Evolutionary conservation across 2,329 filamentous ascomycete genomes (phyloP).

Genomic region (Huntiella abstrusa): DNA sequence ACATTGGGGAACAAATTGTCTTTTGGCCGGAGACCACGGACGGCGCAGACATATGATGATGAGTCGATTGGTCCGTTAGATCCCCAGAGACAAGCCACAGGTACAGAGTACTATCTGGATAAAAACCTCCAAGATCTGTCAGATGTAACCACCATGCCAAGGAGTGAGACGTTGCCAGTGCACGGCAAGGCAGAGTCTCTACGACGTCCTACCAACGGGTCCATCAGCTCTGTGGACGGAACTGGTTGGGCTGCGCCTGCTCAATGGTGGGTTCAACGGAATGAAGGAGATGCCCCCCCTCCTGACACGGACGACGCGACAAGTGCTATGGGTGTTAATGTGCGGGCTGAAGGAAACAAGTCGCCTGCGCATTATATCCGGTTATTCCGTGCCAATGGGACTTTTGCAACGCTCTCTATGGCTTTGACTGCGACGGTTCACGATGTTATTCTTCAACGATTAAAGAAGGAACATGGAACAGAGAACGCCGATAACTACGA

Average conservation of each 20-base stretch:
- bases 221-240: slow-evolving; percentile 13
- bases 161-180: slow-evolving; percentile 3
- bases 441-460: slow-evolving; percentile 75
- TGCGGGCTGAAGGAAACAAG: slow-evolving; percentile 36
- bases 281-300: slow-evolving; percentile 49
- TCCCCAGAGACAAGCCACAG: slow-evolving; percentile 26
- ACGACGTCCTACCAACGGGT: slow-evolving; percentile 3
- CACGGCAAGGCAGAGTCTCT: not conserved
- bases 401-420: slow-evolving; percentile 82
- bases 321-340: not conserved
- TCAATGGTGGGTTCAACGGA: slow-evolving; percentile 80
- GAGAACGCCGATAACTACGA: slow-evolving; percentile 88
- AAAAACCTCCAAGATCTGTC: slow-evolving; percentile 83
- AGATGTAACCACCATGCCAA: slow-evolving; percentile 23
- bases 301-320: slow-evolving; percentile 31
- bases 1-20: slow-evolving; percentile 44
- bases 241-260: slow-evolving; percentile 79
- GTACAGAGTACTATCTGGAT: slow-evolving; percentile 58
- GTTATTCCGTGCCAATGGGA: slow-evolving; percentile 83
- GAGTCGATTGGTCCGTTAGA: slow-evolving; percentile 43
- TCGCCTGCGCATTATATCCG: slow-evolving; percentile 72
- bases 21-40: slow-evolving; percentile 37
- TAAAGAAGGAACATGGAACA: slow-evolving; percentile 84
- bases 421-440: slow-evolving; percentile 65
- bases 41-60: slow-evolving; percentile 30